These are phyloP conservation scores for Brassica cretica DNA, from an alignment of 345 rosid genomes.

Conservation along the genomic window DNA sequence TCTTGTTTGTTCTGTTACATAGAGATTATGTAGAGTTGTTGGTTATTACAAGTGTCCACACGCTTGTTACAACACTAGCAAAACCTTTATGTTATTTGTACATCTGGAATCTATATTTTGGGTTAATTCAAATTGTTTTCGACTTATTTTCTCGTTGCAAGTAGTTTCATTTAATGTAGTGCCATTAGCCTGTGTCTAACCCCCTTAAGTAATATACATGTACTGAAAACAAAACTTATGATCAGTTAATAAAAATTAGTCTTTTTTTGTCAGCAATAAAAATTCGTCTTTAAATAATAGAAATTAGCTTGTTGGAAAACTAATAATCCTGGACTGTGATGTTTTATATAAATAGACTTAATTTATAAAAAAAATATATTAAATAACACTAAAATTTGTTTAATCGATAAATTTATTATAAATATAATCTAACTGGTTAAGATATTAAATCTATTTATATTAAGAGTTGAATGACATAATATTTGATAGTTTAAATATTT, in stretches of 20 bases:
- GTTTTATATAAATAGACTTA: background rate
- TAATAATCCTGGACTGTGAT: too few relatives aligned
- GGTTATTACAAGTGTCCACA: background rate
- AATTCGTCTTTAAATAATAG: background rate
- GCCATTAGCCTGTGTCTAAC: background rate
- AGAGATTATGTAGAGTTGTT: constrained; percentile 35
- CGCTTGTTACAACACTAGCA: constrained; percentile 8
- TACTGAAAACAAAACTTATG: background rate
- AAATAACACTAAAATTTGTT: too few relatives aligned
- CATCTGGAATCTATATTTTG: constrained; percentile 10
- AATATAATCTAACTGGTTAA: background rate
- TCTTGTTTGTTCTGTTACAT: constrained; percentile 3
- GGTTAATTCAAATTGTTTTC: background rate
- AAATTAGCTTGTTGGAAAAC: too few relatives aligned
- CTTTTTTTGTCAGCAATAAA: too few relatives aligned
- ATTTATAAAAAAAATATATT: too few relatives aligned
- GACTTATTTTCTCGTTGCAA: background rate
- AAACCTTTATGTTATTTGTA: constrained; percentile 13
- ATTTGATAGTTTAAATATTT: too few relatives aligned
- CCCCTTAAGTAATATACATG: background rate
- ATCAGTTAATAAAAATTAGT: background rate
- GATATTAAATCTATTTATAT: background rate
- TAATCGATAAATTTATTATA: too few relatives aligned
- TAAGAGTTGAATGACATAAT: background rate
- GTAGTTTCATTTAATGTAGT: background rate